Conservation (phyloP, 1,284 basidiomycete species). For the Baeospora myosura region DNA sequence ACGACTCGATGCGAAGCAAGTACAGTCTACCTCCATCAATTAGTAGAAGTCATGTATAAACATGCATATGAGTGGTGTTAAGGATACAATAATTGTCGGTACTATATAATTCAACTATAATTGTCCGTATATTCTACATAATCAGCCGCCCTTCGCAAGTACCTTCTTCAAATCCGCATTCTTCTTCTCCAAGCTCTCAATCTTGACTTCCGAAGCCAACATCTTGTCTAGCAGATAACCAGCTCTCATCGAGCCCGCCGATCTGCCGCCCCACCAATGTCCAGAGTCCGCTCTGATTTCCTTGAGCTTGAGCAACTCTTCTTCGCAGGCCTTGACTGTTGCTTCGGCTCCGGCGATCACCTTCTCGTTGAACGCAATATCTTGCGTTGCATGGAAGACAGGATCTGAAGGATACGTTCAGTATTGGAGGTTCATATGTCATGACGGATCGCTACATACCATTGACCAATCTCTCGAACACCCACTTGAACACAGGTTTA, state of each 20-base stretch:
- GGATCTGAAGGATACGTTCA: constrained; percentile 40
- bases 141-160: constrained; percentile 27
- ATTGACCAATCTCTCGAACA: constrained; percentile 74
- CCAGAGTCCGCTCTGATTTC: constrained; percentile 45
- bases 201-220: constrained; percentile 56
- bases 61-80: too few species aligned
- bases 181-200: constrained; percentile 62
- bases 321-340: constrained; percentile 67
- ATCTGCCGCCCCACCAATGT: constrained; percentile 42
- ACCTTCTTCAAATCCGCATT: constrained; percentile 65
- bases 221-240: constrained; percentile 74
- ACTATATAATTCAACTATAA: too few species aligned
- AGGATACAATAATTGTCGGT: too few species aligned
- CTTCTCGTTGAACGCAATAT: constrained; percentile 73
- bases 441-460: constrained; percentile 36
- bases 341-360: constrained; percentile 61
- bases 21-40: too few species aligned
- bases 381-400: constrained; percentile 77
- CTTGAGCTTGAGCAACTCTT: constrained; percentile 64
- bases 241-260: constrained; percentile 50
- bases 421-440: background rate
- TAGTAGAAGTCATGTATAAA: too few species aligned
- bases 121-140: background rate
- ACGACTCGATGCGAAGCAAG: too few species aligned
- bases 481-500: constrained; percentile 82